Conservation (phyloP, 2,329 filamentous ascomycete species). For the Diaporthe sp. region DNA sequence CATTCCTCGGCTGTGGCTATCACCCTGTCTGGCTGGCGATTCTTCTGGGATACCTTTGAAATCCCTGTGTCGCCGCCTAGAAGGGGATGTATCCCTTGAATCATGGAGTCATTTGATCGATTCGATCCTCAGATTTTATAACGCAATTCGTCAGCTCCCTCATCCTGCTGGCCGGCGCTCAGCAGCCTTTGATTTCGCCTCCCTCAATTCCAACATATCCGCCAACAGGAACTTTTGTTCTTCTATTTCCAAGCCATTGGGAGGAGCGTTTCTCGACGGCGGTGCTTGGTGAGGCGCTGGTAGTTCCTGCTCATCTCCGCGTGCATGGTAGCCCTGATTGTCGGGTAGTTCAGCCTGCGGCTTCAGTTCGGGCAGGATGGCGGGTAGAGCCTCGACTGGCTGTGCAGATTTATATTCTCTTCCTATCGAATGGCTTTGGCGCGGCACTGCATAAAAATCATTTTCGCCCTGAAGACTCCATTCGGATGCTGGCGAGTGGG, state of each 20-base stretch:
- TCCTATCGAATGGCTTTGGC: background rate
- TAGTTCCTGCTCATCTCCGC: slow-evolving; percentile 39
- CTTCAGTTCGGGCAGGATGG: slow-evolving; percentile 38
- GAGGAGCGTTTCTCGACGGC: slow-evolving; percentile 30
- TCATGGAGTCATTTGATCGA: background rate
- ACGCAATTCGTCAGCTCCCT: background rate
- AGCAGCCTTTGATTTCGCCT: slow-evolving; percentile 26
- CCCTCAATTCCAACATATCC: slow-evolving; percentile 37
- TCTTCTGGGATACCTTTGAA: background rate
- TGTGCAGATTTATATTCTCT: background rate
- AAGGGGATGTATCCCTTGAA: background rate
- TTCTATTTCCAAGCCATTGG: slow-evolving; percentile 38
- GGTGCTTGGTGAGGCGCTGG: slow-evolving; percentile 40
- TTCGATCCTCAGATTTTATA: background rate
- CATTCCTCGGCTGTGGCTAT: background rate
- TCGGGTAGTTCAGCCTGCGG: slow-evolving; percentile 41
- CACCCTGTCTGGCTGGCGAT: background rate
- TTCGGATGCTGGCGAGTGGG: slow-evolving; percentile 32
- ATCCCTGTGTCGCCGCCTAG: background rate
- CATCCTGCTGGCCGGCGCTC: slow-evolving; percentile 35
- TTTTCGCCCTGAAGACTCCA: slow-evolving; percentile 36
- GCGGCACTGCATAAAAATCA: slow-evolving; percentile 27
- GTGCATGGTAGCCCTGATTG: slow-evolving; percentile 34
- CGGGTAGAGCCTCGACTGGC: slow-evolving; percentile 36
- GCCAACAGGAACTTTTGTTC: slow-evolving; percentile 41